These are phyloP conservation scores for Aspergillus heteromorphus DNA, from an alignment of 495 filamentous ascomycete species.

Conservation along the genomic window DNA sequence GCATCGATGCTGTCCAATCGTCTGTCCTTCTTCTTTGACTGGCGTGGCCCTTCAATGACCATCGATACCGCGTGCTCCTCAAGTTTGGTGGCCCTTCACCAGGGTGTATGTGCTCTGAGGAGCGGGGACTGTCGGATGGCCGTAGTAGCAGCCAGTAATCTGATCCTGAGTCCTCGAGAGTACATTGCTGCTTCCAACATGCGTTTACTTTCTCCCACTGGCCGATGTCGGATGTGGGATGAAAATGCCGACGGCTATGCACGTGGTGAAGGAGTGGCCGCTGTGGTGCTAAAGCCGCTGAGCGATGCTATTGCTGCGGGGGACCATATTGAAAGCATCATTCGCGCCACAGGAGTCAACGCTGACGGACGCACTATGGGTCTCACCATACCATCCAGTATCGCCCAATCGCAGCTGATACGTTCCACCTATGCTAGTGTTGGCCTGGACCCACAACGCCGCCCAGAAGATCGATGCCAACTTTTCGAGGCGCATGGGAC, in stretches of 20 bases:
- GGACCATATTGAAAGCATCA: conserved; percentile 28
- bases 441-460: not conserved
- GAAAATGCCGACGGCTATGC: conserved; percentile 55
- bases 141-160: conserved; percentile 30
- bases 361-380: not conserved
- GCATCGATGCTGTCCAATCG: not conserved
- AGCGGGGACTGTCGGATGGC: conserved; percentile 22
- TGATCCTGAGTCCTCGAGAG: conserved; percentile 26
- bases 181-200: conserved; percentile 25
- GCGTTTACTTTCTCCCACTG: conserved; percentile 43
- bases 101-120: conserved; percentile 24
- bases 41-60: conserved; percentile 12
- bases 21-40: conserved; percentile 6
- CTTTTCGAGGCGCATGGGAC: conserved; percentile 7
- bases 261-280: conserved; percentile 48
- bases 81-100: conserved; percentile 23
- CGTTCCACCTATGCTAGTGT: not conserved
- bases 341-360: conserved; percentile 26
- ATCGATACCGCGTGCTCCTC: conserved; percentile 36
- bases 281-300: conserved; percentile 26
- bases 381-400: not conserved
- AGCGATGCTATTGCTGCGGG: conserved; percentile 23
- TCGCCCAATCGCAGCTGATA: not conserved
- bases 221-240: conserved; percentile 37
- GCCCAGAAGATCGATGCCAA: not conserved